Evolutionary conservation across 352 stramenopile species (phyloP), one percentile per base, ranked within the genome.

Genomic region (Pythium rhizo-oryzae): DNA sequence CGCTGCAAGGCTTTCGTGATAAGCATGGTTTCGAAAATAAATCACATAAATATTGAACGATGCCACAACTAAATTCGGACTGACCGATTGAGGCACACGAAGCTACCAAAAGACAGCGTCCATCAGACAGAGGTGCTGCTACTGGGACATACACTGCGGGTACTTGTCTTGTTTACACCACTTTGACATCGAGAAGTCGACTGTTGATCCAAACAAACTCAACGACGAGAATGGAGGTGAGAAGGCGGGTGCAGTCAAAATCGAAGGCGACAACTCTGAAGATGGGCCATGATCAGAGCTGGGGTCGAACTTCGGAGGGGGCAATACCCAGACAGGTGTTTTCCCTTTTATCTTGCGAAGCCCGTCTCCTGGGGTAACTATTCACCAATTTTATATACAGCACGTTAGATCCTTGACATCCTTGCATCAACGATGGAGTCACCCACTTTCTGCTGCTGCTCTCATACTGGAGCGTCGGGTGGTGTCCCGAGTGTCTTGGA

Each of bases 151-250:
- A 18, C 46, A 63, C 19, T 67, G 59, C 19, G 65, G 16, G 35
- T 62, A 70, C 41, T 76, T 19, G 41, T 59, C 46, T 24, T 46
- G 57, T 56, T 81, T 73, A 52, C 87, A 72, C 81, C 81, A 89
- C 12, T 61, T 70, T 8, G 71, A 62, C 52, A 85, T 69, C 33
- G 75, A 72, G 53, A 85, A 85, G 23, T 66, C 62, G 21, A 58
- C 49, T 33, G 69, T 73, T 13, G 75, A 82, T 57, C 63, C 67
- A 37, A 84, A 84, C 37, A 75, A 21, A 50, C 46, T 66, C 8
- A 62, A 15, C 6, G 65, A 71, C 9, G 65, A 62, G 25, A 71
- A 62, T 28, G 41, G 18, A 6, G 39, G 47, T n/a, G 46, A 56
- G 8, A 65, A 24, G 21, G 56, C 47, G 1, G 55, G 19, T 25